phyloP scores from a whole-genome alignment of 148 eudicot genomes.

The Dianthus caryophyllus region DNA sequence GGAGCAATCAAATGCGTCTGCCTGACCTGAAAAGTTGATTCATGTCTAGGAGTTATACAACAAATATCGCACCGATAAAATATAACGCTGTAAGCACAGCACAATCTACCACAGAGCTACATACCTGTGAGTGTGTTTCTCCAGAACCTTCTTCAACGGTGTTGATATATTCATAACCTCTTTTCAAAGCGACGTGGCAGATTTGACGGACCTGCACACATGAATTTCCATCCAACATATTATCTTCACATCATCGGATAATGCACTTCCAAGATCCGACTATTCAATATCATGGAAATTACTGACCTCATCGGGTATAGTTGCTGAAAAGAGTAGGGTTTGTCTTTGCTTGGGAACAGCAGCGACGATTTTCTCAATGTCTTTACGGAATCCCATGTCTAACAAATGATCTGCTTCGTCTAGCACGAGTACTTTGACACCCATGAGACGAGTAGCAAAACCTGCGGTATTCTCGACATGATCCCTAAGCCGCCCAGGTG shows the following conservation, averaged over 20 bases:
- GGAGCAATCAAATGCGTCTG: conserved; percentile 86
- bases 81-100: not conserved
- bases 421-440: conserved; percentile 90
- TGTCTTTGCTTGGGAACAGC: conserved; percentile 92
- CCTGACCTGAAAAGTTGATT: conserved; percentile 54
- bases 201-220: conserved; percentile 78
- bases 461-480: conserved; percentile 91
- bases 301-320: conserved; percentile 75
- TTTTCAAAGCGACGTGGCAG: conserved; percentile 79
- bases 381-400: conserved; percentile 98
- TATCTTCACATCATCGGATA: conserved; percentile 4
- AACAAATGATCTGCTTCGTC: conserved; percentile 98
- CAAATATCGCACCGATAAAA: not conserved
- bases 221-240: not conserved
- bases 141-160: conserved; percentile 77
- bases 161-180: conserved; percentile 82
- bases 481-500: conserved; percentile 94
- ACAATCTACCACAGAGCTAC: conserved; percentile 20
- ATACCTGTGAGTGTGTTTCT: conserved; percentile 91
- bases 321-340: conserved; percentile 92
- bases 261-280: not conserved
- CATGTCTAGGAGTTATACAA: conserved; percentile 7
- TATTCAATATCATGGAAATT: not conserved
- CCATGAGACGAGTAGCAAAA: conserved; percentile 88
- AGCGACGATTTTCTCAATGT: conserved; percentile 78